phyloP scores from a whole-genome alignment of 2,329 filamentous ascomycete genomes.

The Fusarium verticillioides region DNA sequence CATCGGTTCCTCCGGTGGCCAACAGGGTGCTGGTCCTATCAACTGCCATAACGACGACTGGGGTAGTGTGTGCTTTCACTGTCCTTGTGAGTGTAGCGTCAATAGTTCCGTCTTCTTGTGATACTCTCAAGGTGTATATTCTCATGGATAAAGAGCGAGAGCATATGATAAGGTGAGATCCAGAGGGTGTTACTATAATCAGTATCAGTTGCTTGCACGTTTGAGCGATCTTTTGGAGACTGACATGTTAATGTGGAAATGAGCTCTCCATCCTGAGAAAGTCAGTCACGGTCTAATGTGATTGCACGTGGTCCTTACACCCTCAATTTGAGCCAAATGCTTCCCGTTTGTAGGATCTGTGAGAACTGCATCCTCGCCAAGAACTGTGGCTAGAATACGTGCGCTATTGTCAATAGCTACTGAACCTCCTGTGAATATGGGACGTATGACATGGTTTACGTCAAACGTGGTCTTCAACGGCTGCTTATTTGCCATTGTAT shows the following conservation, averaged over 20 bases:
- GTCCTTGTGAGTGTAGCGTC: constrained; percentile 78
- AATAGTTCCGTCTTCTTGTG: constrained; percentile 66
- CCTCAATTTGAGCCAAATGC: constrained; percentile 87
- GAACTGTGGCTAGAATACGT: constrained; percentile 83
- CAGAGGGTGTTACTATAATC: constrained; percentile 80
- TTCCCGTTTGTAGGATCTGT: constrained; percentile 86
- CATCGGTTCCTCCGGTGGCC: constrained; percentile 92
- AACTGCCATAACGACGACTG: constrained; percentile 85
- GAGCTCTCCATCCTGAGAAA: constrained; percentile 75
- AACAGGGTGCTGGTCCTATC: constrained; percentile 90
- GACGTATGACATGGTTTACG: constrained; percentile 82
- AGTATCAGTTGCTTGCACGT: constrained; percentile 23
- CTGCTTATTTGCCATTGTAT: constrained; percentile 67
- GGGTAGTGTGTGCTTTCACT: constrained; percentile 89
- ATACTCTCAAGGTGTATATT: constrained; percentile 79
- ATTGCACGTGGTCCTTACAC: constrained; percentile 62
- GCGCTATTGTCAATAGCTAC: constrained; percentile 85
- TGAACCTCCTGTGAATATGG: constrained; percentile 92
- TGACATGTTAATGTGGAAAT: constrained; percentile 79
- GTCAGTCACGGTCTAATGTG: constrained; percentile 27
- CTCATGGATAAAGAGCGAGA: constrained; percentile 97
- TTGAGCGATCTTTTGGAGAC: constrained; percentile 23
- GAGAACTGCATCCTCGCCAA: constrained; percentile 92
- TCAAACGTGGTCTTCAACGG: constrained; percentile 90
- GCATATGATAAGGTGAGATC: constrained; percentile 88